Evolutionary conservation across 768 basidiomycete genomes (phyloP), one percentile per base, ranked within the genome.

Genomic region (Phaffia australis): DNA sequence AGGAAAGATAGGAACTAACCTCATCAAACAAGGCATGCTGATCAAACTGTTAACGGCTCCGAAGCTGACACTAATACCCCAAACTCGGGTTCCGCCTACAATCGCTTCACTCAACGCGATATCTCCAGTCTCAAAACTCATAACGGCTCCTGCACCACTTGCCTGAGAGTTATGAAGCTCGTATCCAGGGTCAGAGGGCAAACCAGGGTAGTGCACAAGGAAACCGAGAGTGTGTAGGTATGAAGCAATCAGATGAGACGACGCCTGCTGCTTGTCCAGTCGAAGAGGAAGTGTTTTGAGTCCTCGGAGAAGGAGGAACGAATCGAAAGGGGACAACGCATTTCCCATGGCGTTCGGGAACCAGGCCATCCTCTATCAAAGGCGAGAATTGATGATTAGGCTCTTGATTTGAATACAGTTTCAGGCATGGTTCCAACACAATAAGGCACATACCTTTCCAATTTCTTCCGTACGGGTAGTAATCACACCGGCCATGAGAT

Each of bases 21-120:
- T 95, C 95, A 99, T 98, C 72, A 90, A 85, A 76, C 95, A 98
- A 48, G 95, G 95, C 94, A 99, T 97, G 70, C 88, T 91, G 78
- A 98, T 98, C 76, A 99, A 76, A 73, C 89, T 91, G 79, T 99
- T 99, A 69, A 99, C 93, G 71, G 89, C 92, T 42, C 95, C 95
- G 73, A 99, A 99, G 75, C 89, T 92, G 72, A 99, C 95, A 69
- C 87, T 90, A 73, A 99, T 97, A 23, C 93, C 89, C 93, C 94
- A 99, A 30, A 99, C 79, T 62, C 91, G 82, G 19, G 95, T 89
- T 0, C 86, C 88, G 6, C 87, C 94, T 11, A 99, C 92, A 68
- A 98, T 87, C 60, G 85, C 83, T 77, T 98, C 92, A 74, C 89
- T 93, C 67, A 97, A 74, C 58, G 81, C 85, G 73, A 89, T 91